Evolutionary conservation across 1,284 basidiomycete species (phyloP), one percentile per base, ranked within the genome.

Genomic region (Ceratobasidium sp.): DNA sequence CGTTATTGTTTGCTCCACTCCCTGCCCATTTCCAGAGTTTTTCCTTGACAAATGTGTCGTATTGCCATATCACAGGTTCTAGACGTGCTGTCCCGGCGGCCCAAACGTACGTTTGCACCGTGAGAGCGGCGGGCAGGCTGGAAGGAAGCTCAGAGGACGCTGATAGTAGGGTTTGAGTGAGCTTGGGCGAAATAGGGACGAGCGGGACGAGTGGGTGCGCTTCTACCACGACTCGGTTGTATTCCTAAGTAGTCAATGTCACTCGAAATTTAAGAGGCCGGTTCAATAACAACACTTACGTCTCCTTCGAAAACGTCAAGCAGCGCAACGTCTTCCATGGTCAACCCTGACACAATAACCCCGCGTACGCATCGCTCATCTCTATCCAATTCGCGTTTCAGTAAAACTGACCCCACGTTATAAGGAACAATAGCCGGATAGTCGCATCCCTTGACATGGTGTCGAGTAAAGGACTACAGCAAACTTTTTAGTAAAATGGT

Each of bases 221-320:
- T 0, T 81, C 77, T 2, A 93, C 88, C 6, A 79, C 78, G 48
- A 85, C 81, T 53, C 91, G 86, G 0, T 79, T 82, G 79, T 95
- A 96, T 84, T 95, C 90, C 93, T 95, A 41, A 51, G 14, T 37
- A 31, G 41, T 76, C 13, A 61, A 49, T 43, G 4, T 22, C 39
- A 63, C 19, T 3, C 59, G 61, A n/a, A 29, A 31, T 16, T 8
- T n/a, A 37, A 58, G 56, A 27, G 2, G 16, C 9, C 29, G 62
- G 24, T 46, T 46, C 24, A 37, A 63, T 16, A 31, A n/a, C 2
- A 37, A 49, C 19, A 86, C 90, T 81, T 79, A 94, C 94, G 71
- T 87, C 80, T 19, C 92, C 93, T 82, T 96, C 95, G 76, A 95
- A 96, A 6, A 85, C 77, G 80, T 96, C 93, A 3, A 93, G 81